A percentile compares a stretch with the other conserved stretches of the same genome.
Conservation (phyloP, 192 early-diverging fungal species). For the Bifiguratus adelaidae region DNA sequence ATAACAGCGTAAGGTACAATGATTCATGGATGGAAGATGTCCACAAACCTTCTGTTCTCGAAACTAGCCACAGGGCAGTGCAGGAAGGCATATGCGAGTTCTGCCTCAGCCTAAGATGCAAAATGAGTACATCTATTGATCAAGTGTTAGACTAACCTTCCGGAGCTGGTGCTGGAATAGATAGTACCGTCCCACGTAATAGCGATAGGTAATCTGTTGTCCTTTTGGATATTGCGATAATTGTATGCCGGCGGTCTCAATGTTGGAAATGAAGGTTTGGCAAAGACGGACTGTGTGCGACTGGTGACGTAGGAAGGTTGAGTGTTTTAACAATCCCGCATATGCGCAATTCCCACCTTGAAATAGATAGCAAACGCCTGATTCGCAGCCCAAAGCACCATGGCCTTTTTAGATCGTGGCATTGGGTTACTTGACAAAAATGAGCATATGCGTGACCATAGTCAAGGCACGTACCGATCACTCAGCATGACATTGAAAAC, state of each 20-base stretch:
- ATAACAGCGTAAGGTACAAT: not conserved
- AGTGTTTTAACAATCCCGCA: not conserved
- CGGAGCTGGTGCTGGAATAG: constrained; percentile 28
- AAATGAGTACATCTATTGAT: not conserved
- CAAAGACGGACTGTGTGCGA: constrained; percentile 28
- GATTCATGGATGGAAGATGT: not conserved
- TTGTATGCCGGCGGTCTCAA: constrained; percentile 17
- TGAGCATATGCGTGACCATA: not conserved
- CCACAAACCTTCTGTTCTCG: constrained; percentile 20
- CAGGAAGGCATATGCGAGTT: constrained; percentile 27
- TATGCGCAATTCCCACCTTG: constrained; percentile 15
- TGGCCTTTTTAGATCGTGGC: constrained; percentile 24
- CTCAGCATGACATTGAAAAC: constrained; percentile 29
- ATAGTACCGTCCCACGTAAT: constrained; percentile 31
- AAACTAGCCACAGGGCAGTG: constrained; percentile 14
- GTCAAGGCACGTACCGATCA: constrained; percentile 16
- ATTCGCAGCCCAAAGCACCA: constrained; percentile 28
- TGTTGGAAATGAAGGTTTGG: constrained; percentile 27
- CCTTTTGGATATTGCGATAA: constrained; percentile 23
- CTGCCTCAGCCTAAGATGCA: constrained; percentile 9
- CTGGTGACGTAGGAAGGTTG: constrained; percentile 1
- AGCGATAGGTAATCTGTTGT: constrained; percentile 34
- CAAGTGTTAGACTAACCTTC: constrained; percentile 3
- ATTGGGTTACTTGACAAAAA: constrained; percentile 3
- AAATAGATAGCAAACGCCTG: constrained; percentile 34